Base-by-base conservation (phyloP, 176 grass and related monocot species). In the Urochloa ruziziensis region DNA sequence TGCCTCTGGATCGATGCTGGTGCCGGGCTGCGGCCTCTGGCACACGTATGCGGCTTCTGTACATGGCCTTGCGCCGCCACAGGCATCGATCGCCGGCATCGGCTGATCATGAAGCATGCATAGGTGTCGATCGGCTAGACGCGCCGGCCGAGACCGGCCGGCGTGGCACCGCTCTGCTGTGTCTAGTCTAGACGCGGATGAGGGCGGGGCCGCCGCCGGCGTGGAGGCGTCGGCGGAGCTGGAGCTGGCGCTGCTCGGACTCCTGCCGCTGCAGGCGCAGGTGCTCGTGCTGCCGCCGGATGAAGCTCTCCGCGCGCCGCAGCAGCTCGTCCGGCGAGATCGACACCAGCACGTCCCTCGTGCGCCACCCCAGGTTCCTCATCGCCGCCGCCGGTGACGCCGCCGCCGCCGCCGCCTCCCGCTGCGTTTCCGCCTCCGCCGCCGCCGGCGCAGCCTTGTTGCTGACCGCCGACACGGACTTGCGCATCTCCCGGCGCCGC, bases 221-320 rank as follows among this genome's bases (percentile, higher is more conserved):
- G 16, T 33, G 16, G 25, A 72, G 2, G 44, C 44, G 15, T 9
- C 69, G 69, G n/a, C 54, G 84, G 66, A 65, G 51, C 62, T 94
- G 86, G 46, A 85, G 80, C 51, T 70, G 89, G 37, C 84, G 83
- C 74, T 90, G 89, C 78, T 91, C 94, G 27, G 94, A 96, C 82
- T 94, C 87, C 74, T 92, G 91, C 2, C 87, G 87, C 89, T 97
- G 94, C 56, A 97, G 89, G 27, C 89, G 86, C 81, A 91, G 91
- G 19, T 97, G 73, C 81, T 90, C 89, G 82, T 83, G 89, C 33
- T 97, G 94, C 59, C 86, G 84, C 64, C 88, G 86, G 82, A 97
- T 97, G 73, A 97, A 46, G 69, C 87, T 90, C 89, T 97, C 94
- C 10, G 86, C 84, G 27, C 91, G 91, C 28, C 59, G 87, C 30